Evolutionary conservation across 179 eudicot species (phyloP).

Genomic region (Beta macrorhiza): DNA sequence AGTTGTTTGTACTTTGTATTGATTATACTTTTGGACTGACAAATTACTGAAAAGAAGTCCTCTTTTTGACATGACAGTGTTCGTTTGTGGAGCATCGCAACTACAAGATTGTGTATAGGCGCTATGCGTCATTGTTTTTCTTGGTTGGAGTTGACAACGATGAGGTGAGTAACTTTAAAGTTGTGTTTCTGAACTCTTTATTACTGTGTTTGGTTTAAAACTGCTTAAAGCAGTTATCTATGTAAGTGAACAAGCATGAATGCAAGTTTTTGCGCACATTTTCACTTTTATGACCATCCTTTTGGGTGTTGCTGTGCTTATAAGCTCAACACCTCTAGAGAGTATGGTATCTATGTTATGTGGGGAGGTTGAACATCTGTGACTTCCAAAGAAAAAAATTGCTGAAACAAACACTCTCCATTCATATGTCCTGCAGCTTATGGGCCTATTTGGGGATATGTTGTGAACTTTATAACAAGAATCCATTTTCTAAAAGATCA

Average conservation of each 20-base stretch:
- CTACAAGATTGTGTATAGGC: constrained; percentile 93
- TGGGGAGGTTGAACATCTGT: neutral
- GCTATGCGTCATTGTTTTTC: constrained; percentile 95
- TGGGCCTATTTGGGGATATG: neutral
- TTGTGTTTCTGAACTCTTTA: neutral
- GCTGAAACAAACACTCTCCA: neutral
- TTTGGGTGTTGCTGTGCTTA: neutral
- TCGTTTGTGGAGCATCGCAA: constrained; percentile 99
- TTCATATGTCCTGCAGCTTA: neutral
- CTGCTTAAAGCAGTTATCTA: neutral
- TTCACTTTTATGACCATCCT: neutral
- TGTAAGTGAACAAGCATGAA: neutral
- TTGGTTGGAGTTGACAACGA: constrained; percentile 98
- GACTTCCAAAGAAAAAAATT: neutral
- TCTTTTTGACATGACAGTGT: constrained; percentile 54
- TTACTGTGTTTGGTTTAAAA: neutral
- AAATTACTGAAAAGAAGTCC: neutral
- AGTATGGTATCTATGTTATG: neutral
- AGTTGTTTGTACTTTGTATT: neutral
- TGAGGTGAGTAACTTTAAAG: constrained; percentile 57
- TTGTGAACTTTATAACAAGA: no score
- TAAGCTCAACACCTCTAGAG: neutral
- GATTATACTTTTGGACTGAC: neutral
- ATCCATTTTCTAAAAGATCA: no score
- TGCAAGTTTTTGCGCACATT: neutral